Evolutionary conservation across 164 flowering plant species (phyloP).

Genomic region (Brasenia schreberi): DNA sequence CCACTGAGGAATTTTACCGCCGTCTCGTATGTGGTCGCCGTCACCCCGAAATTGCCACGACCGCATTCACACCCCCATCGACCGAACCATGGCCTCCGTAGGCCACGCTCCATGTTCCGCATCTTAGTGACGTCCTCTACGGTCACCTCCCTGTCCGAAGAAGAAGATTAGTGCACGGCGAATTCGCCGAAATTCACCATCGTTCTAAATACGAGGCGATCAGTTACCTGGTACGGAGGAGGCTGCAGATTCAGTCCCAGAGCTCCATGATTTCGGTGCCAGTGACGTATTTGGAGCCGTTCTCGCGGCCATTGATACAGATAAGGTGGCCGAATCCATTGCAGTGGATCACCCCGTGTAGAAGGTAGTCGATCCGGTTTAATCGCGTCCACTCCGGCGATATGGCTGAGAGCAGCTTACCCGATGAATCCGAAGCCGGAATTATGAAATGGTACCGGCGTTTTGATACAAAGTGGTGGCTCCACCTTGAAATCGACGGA

Average conservation of each 20-base stretch:
- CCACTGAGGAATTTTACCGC: slow-evolving; percentile 60
- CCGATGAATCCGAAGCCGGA: slow-evolving; percentile 17
- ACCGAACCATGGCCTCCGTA: slow-evolving; percentile 84
- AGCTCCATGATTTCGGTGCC: slow-evolving; percentile 83
- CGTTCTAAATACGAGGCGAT: not conserved
- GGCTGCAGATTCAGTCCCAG: slow-evolving; percentile 73
- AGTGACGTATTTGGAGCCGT: slow-evolving; percentile 46
- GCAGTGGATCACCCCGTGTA: slow-evolving; percentile 73
- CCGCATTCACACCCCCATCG: slow-evolving; percentile 72
- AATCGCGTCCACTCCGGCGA: not conserved
- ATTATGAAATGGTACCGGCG: slow-evolving; percentile 70
- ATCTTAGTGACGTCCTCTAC: slow-evolving; percentile 60
- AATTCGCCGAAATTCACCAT: not conserved
- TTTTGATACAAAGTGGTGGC: slow-evolving; percentile 60
- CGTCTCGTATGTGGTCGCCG: slow-evolving; percentile 25
- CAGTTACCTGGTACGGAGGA: slow-evolving; percentile 45
- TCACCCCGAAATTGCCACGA: slow-evolving; percentile 70
- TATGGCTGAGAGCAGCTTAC: not conserved
- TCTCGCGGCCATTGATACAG: slow-evolving; percentile 72
- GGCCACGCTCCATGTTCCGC: slow-evolving; percentile 55
- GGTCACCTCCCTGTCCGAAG: slow-evolving; percentile 37
- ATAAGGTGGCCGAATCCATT: slow-evolving; percentile 80
- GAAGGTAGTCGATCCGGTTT: slow-evolving; percentile 23
- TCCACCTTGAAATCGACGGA: slow-evolving; percentile 56
- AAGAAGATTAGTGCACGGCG: not conserved